phyloP scores from a whole-genome alignment of 306 rosid species.

The barrel medic (Medicago truncatula) region DNA sequence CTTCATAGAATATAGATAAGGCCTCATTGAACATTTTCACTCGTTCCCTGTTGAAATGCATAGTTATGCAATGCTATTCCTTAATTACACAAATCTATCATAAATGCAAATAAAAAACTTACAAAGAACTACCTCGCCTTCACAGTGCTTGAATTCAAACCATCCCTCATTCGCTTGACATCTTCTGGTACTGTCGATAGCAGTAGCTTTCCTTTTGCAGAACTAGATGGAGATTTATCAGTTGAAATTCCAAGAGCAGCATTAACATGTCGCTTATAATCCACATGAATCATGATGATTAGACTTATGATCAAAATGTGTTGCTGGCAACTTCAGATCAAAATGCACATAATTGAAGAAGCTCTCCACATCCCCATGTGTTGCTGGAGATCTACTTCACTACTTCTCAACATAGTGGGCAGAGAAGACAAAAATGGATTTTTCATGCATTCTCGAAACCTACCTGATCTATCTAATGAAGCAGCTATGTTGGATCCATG shows the following conservation, averaged over 20 bases:
- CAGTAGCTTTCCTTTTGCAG: slow-evolving; percentile 75
- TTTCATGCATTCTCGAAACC: slow-evolving; percentile 85
- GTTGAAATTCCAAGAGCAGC: slow-evolving; percentile 77
- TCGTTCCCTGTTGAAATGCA: slow-evolving; percentile 72
- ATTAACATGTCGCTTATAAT: slow-evolving; percentile 66
- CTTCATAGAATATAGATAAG: slow-evolving; percentile 39
- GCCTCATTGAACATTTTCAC: slow-evolving; percentile 74
- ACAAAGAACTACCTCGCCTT: slow-evolving; percentile 85
- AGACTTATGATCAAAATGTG: slow-evolving; percentile 68
- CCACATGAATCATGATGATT: slow-evolving; percentile 56
- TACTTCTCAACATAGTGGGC: slow-evolving; percentile 84
- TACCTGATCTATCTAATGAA: slow-evolving; percentile 83
- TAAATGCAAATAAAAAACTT: slow-evolving; percentile 45
- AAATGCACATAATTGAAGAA: slow-evolving; percentile 72
- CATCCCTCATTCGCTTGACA: slow-evolving; percentile 64
- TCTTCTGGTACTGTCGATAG: slow-evolving; percentile 73
- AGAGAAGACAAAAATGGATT: slow-evolving; percentile 83
- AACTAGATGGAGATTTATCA: slow-evolving; percentile 84
- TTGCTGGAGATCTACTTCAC: slow-evolving; percentile 70
- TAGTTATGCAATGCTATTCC: slow-evolving; percentile 39
- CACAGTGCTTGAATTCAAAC: slow-evolving; percentile 57
- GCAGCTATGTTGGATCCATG: slow-evolving; percentile 93
- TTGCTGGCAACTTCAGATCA: slow-evolving; percentile 68
- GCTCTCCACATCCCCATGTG: slow-evolving; percentile 70
- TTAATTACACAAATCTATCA: slow-evolving; percentile 42